phyloP scores from a whole-genome alignment of 2,329 filamentous ascomycete species.

The Alternaria solani region DNA sequence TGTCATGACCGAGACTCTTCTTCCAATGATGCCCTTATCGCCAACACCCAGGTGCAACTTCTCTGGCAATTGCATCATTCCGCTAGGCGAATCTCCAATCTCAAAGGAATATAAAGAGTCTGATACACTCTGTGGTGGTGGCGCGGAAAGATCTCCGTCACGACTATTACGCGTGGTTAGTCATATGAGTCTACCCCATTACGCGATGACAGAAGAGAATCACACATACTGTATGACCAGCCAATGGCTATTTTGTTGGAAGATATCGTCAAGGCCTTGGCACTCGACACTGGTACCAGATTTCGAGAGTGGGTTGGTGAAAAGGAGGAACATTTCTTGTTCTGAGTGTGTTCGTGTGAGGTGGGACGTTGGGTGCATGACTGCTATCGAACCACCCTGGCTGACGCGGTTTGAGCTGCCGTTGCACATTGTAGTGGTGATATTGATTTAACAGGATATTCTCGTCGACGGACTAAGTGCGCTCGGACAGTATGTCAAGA shows the following conservation, averaged over 20 bases:
- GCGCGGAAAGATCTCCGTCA: constrained; percentile 41
- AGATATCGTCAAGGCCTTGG: constrained; percentile 27
- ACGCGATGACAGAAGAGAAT: not conserved
- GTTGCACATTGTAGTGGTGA: constrained; percentile 37
- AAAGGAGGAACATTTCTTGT: constrained; percentile 38
- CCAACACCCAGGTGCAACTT: constrained; percentile 43
- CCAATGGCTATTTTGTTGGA: constrained; percentile 27
- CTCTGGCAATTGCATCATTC: constrained; percentile 28
- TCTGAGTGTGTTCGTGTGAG: constrained; percentile 12
- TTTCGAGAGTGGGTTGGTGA: constrained; percentile 36
- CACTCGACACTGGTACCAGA: constrained; percentile 40
- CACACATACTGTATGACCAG: constrained; percentile 44
- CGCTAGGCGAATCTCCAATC: constrained; percentile 10
- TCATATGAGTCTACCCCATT: not conserved
- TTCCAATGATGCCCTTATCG: constrained; percentile 43
- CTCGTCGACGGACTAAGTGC: not conserved
- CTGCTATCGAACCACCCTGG: constrained; percentile 49
- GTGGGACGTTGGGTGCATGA: constrained; percentile 33
- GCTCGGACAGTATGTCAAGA: not conserved
- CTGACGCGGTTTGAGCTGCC: constrained; percentile 38
- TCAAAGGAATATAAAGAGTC: constrained; percentile 40
- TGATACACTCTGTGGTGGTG: not conserved
- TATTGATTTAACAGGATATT: not conserved
- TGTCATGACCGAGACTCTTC: constrained; percentile 43
- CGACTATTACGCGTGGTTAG: constrained; percentile 19